Evolutionary conservation across 768 basidiomycete species (phyloP).

Genomic region (Tremella mesenterica): DNA sequence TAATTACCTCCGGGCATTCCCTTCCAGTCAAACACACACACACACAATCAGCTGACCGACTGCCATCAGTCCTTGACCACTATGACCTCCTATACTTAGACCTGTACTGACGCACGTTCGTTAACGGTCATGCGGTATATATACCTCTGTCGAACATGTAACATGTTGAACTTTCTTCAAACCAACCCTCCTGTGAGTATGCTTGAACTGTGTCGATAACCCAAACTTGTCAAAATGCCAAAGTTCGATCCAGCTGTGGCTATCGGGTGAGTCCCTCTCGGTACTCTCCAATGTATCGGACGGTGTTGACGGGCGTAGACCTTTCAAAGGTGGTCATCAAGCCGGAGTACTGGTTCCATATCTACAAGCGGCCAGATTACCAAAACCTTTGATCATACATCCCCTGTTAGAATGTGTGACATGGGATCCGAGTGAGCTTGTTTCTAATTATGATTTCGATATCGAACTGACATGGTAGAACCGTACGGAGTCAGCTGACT

Average conservation of each 20-base stretch:
- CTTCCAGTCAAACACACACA: no score
- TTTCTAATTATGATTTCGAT: neutral
- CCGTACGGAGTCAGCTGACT: constrained; percentile 15
- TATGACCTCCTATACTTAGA: no score
- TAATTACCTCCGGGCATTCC: no score
- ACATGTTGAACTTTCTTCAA: no score
- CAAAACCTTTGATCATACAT: constrained; percentile 22
- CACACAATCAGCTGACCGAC: no score
- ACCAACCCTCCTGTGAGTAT: no score
- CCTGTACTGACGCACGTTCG: no score
- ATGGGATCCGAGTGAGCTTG: constrained; percentile 39
- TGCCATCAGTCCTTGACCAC: no score
- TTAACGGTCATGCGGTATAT: no score
- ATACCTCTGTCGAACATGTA: no score
- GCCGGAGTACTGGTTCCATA: constrained; percentile 27
- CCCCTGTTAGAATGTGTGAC: constrained; percentile 32
- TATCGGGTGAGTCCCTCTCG: constrained; percentile 13
- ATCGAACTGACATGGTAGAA: constrained; percentile 14
- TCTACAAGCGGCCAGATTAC: constrained; percentile 25
- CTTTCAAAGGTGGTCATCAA: constrained; percentile 24
- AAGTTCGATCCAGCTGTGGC: constrained; percentile 30
- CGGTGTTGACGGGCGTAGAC: constrained; percentile 6
- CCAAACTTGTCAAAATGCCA: no score
- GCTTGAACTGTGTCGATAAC: no score
- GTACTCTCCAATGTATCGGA: neutral